Evolutionary conservation across 768 basidiomycete species (phyloP).

Genomic region (Termitomyces sp.): DNA sequence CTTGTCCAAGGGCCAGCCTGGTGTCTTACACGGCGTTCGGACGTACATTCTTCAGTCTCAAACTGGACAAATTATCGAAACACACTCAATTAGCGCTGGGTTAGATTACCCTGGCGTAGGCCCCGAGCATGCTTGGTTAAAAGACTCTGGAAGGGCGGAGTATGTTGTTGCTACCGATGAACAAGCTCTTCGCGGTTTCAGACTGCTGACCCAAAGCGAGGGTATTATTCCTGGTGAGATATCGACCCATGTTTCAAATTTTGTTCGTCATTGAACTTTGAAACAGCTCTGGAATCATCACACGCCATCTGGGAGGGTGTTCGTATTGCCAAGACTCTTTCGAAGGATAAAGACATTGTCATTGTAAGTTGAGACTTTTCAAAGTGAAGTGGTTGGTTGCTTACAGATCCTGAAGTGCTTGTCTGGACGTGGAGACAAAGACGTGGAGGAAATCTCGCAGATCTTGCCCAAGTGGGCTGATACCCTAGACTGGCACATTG

Average conservation of each 20-base stretch:
- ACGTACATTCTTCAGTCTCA: slow-evolving; percentile 91
- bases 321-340: slow-evolving; percentile 74
- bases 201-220: slow-evolving; percentile 86
- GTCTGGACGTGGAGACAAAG: slow-evolving; percentile 95
- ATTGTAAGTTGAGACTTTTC: slow-evolving; percentile 53
- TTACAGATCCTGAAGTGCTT: slow-evolving; percentile 53
- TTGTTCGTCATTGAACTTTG: slow-evolving; percentile 1
- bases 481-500: slow-evolving; percentile 87
- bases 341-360: slow-evolving; percentile 83
- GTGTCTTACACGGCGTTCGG: slow-evolving; percentile 92
- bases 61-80: slow-evolving; percentile 92
- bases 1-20: slow-evolving; percentile 83
- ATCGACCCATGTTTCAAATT: neutral
- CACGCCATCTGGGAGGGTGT: slow-evolving; percentile 96
- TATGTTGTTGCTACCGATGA: slow-evolving; percentile 94
- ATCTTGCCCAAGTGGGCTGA: slow-evolving; percentile 95
- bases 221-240: slow-evolving; percentile 90
- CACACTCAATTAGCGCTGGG: slow-evolving; percentile 95
- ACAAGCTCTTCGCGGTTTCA: slow-evolving; percentile 88
- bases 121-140: slow-evolving; percentile 96
- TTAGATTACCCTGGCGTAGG: slow-evolving; percentile 97
- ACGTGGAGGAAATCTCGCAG: slow-evolving; percentile 95
- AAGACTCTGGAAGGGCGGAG: slow-evolving; percentile 90
- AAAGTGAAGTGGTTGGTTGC: neutral
- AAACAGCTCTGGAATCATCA: slow-evolving; percentile 82